Conservation (phyloP, 2,329 filamentous ascomycete species). For the Xylaria arbuscula region DNA sequence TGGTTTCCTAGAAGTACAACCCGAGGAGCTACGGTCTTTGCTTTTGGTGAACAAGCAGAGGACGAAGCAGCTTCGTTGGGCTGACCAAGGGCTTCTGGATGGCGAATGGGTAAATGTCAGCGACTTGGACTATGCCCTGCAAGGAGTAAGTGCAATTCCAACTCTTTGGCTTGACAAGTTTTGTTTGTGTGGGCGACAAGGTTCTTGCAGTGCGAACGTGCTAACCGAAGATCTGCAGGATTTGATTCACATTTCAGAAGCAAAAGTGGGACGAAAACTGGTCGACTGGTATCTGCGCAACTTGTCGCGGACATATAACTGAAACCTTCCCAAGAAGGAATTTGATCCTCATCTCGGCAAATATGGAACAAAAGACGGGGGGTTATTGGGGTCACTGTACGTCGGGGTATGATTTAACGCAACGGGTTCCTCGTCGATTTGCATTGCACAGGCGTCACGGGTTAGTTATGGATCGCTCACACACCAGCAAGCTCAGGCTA, state of each 20-base stretch:
- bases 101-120: conserved; percentile 93
- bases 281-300: conserved; percentile 99
- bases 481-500: conserved; percentile 31
- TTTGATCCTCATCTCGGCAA: conserved; percentile 38
- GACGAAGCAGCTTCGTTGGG: conserved; percentile 95
- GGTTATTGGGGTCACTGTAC: conserved; percentile 34
- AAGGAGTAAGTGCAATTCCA: conserved; percentile 74
- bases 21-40: conserved; percentile 95
- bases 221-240: conserved; percentile 66
- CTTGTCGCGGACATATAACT: conserved; percentile 91
- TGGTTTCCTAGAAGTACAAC: conserved; percentile 94
- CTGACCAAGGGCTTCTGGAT: conserved; percentile 87
- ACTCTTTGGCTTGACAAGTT: conserved; percentile 31
- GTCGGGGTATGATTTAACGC: conserved; percentile 44
- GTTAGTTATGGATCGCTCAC: conserved; percentile 43
- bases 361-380: conserved; percentile 35
- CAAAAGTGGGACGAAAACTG: conserved; percentile 95
- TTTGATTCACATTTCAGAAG: conserved; percentile 97
- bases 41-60: conserved; percentile 98
- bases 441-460: conserved; percentile 56
- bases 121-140: conserved; percentile 96
- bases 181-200: conserved; percentile 42
- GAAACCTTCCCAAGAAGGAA: conserved; percentile 39
- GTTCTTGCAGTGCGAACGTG: conserved; percentile 39
- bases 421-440: conserved; percentile 50